Conservation (phyloP, 2,329 filamentous ascomycete species). For the Coleophoma crateriformis region DNA sequence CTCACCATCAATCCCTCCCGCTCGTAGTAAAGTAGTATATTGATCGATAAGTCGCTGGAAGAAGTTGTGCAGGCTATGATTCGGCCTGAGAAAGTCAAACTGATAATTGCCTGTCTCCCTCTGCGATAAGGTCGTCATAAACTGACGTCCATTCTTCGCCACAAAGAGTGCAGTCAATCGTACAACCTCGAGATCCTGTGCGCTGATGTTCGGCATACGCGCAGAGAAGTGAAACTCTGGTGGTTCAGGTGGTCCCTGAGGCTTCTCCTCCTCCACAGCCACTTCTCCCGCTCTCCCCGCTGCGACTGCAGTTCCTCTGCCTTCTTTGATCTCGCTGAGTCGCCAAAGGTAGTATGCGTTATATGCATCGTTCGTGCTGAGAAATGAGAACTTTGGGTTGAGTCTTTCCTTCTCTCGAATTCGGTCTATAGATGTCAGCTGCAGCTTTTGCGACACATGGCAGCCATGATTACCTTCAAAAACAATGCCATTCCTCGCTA, state of each 20-base stretch:
- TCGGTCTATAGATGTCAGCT: constrained; percentile 48
- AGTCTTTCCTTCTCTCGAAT: constrained; percentile 78
- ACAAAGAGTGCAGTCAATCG: constrained; percentile 83
- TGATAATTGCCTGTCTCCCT: constrained; percentile 87
- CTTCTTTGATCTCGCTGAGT: constrained; percentile 76
- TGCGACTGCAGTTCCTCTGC: constrained; percentile 72
- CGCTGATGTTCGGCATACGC: constrained; percentile 94
- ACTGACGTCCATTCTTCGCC: constrained; percentile 86
- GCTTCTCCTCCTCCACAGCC: constrained; percentile 53
- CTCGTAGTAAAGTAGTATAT: constrained; percentile 73
- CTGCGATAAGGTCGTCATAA: constrained; percentile 85
- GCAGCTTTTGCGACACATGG: not conserved
- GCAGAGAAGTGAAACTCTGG: constrained; percentile 89
- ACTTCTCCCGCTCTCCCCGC: constrained; percentile 68
- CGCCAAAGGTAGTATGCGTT: constrained; percentile 88
- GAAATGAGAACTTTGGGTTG: constrained; percentile 89
- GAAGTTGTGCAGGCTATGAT: constrained; percentile 94
- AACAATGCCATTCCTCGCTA: constrained; percentile 59
- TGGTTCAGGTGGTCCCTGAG: constrained; percentile 78
- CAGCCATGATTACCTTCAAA: constrained; percentile 45
- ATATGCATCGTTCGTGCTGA: constrained; percentile 77
- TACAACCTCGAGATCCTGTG: constrained; percentile 76
- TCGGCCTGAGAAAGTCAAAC: constrained; percentile 92
- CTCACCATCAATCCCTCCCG: constrained; percentile 58
- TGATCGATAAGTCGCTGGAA: constrained; percentile 91